A percentile compares a stretch with the other conserved stretches of the same genome.
Evolutionary conservation across 768 basidiomycete genomes (phyloP).

Genomic region (Wakefieldia striispora): DNA sequence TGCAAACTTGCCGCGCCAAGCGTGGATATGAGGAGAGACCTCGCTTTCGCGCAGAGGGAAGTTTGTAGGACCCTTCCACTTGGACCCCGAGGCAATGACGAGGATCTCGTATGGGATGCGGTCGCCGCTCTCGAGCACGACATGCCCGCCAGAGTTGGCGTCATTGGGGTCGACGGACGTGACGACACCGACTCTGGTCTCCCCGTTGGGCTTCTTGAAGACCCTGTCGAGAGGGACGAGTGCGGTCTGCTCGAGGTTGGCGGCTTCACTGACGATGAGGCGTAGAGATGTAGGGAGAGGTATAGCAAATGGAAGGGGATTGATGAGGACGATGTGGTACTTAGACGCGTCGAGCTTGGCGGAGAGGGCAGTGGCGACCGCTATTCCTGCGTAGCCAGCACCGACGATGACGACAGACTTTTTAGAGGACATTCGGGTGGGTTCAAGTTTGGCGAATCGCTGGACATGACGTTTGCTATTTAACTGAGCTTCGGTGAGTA

Average conservation of each 20-base stretch:
- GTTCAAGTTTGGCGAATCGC: background rate
- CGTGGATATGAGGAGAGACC: slow-evolving; percentile 28
- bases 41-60: slow-evolving; percentile 39
- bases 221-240: slow-evolving; percentile 53
- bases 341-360: slow-evolving; percentile 45
- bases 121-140: slow-evolving; percentile 51
- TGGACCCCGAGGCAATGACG: slow-evolving; percentile 57
- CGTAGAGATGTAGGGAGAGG: slow-evolving; percentile 53
- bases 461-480: too few relatives aligned
- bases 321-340: slow-evolving; percentile 55
- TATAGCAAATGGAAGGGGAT: slow-evolving; percentile 47
- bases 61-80: slow-evolving; percentile 48
- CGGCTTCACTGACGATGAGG: slow-evolving; percentile 39
- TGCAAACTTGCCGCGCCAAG: slow-evolving; percentile 34
- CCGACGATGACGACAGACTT: slow-evolving; percentile 56
- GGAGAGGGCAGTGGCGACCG: slow-evolving; percentile 47
- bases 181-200: slow-evolving; percentile 34
- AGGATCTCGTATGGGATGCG: slow-evolving; percentile 52
- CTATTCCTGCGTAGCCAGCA: slow-evolving; percentile 47
- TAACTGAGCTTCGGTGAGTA: too few relatives aligned
- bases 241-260: slow-evolving; percentile 40
- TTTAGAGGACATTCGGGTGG: slow-evolving; percentile 11
- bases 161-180: slow-evolving; percentile 38
- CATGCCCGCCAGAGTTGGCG: slow-evolving; percentile 39
- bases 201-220: slow-evolving; percentile 46